Base-by-base conservation (phyloP, 768 basidiomycete species). In the Lepiota brunneoincarnata region DNA sequence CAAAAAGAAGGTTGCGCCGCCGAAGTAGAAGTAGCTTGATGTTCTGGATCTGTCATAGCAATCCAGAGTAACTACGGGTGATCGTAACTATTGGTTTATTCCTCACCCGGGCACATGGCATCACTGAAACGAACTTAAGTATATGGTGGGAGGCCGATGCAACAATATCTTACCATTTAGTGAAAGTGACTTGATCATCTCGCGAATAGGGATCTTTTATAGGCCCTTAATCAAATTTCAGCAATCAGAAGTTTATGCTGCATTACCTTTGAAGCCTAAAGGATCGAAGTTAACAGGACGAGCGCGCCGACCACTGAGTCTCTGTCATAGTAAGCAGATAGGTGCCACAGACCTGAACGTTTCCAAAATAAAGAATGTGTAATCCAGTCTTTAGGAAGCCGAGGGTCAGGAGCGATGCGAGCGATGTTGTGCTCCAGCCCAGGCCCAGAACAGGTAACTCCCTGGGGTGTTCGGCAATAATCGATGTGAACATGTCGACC, bases 181-280 rank as follows among this genome's bases (percentile, higher is more conserved):
- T 66, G 60, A 84, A 86, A 43, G 75, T 74, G 0, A 69, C 48
- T 58, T 79, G 78, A 47, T 84, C 81, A 37, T 83, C 81, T 18
- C 71, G 72, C 17, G 81, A 75, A 55, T 86, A 85, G 0, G 83
- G 83, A 61, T 86, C 83, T 80, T n/a, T n/a, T n/a, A n/a, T n/a
- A n/a, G n/a, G n/a, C n/a, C n/a, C n/a, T n/a, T n/a, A n/a, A n/a
- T n/a, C n/a, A n/a, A n/a, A n/a, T n/a, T n/a, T n/a, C n/a, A n/a
- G n/a, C n/a, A n/a, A n/a, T n/a, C n/a, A n/a, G n/a, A n/a, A n/a
- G n/a, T n/a, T n/a, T n/a, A n/a, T n/a, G n/a, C n/a, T n/a, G n/a
- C n/a, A n/a, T 9, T 41, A 77, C 78, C 78, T 71, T 77, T 82
- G 69, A 84, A 85, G 7, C 79, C 83, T 83, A 44, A 37, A n/a